Evolutionary conservation across 345 rosid genomes (phyloP).

Genomic region (Lumnitzera racemosa): DNA sequence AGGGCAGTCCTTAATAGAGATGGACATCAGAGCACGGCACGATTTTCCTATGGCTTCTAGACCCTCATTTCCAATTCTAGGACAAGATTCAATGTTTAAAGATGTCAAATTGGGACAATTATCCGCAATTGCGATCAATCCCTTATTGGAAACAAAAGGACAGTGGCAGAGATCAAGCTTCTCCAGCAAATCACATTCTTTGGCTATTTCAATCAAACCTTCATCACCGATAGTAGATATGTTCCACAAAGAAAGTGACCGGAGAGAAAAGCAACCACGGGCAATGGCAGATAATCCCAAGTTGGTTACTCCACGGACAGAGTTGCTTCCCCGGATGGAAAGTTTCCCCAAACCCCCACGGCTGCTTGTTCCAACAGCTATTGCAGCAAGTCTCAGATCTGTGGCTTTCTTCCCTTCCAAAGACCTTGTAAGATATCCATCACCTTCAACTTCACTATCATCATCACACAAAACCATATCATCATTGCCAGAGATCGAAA

Average conservation of each 20-base stretch:
- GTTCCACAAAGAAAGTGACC: slow-evolving; percentile 57
- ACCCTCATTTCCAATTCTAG: slow-evolving; percentile 54
- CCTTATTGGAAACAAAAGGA: slow-evolving; percentile 46
- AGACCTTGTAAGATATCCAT: slow-evolving; percentile 55
- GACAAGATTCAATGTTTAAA: slow-evolving; percentile 49
- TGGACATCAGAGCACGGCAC: slow-evolving; percentile 39
- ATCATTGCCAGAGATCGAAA: slow-evolving; percentile 23
- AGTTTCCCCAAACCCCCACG: slow-evolving; percentile 70
- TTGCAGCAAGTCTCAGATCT: slow-evolving; percentile 59
- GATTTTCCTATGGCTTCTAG: slow-evolving; percentile 52
- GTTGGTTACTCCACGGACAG: slow-evolving; percentile 40
- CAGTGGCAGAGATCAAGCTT: slow-evolving; percentile 67
- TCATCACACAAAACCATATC: slow-evolving; percentile 24
- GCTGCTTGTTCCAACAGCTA: slow-evolving; percentile 57
- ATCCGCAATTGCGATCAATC: slow-evolving; percentile 53
- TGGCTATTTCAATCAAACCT: slow-evolving; percentile 46
- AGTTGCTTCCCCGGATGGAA: slow-evolving; percentile 46
- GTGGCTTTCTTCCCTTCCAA: slow-evolving; percentile 76
- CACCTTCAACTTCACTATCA: slow-evolving; percentile 25
- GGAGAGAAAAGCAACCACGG: slow-evolving; percentile 58
- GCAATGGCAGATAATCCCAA: slow-evolving; percentile 53
- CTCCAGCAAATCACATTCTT: slow-evolving; percentile 49
- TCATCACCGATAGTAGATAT: slow-evolving; percentile 52
- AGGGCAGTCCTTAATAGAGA: slow-evolving; percentile 62
- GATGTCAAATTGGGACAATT: slow-evolving; percentile 48